Base-by-base conservation (phyloP, 1,284 basidiomycete species). In the Heterobasidion annosum region DNA sequence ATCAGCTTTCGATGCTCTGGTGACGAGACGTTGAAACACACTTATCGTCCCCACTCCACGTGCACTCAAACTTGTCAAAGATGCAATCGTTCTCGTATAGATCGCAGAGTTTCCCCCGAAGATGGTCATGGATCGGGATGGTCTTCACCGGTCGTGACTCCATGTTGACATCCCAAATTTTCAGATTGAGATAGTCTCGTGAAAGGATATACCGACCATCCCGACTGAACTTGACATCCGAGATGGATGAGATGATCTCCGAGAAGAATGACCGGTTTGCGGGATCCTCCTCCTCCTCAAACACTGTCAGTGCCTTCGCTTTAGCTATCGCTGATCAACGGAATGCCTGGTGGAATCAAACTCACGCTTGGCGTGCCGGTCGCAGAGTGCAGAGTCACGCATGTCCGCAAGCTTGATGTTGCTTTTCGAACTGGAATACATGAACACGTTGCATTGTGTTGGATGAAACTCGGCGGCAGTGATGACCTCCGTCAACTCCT, bases 361-460 rank as follows among this genome's bases (percentile, higher is more conserved):
- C 91, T 64, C 65, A 98, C 96, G 87, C 80, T 99, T 99, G 45
- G 95, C 93, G 64, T 98, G 91, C 63, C 83, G 82, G 69, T 99
- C 97, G 71, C 97, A 99, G 55, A 99, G 75, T 6, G 97, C 97
- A 19, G 95, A 93, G 63, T 98, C 94, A 53, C 97, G 86, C 97
- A 99, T 99, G 73, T 99, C 97, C n/a, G 95, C 96, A 55, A 99
- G 83, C 75, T 99, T 99, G 79, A 99, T 98, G 66, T 97, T 99
- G 61, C 94, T 96, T 75, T 99, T 99, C 57, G 96, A 99, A 74
- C 92, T 95, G 58, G 96, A 99, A 72, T 99, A 99, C 91, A 98
- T 98, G 76, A 99, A 98, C 54, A 93, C 76, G 70, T 99, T 99
- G 85, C 97, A 99, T 63, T 97, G 92, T 59, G 86, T 81, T 13